Percentiles rank a stretch among this genome's conserved stretches.
Conservation (phyloP, 1,284 basidiomycete genomes). For the Schizophyllum commune region DNA sequence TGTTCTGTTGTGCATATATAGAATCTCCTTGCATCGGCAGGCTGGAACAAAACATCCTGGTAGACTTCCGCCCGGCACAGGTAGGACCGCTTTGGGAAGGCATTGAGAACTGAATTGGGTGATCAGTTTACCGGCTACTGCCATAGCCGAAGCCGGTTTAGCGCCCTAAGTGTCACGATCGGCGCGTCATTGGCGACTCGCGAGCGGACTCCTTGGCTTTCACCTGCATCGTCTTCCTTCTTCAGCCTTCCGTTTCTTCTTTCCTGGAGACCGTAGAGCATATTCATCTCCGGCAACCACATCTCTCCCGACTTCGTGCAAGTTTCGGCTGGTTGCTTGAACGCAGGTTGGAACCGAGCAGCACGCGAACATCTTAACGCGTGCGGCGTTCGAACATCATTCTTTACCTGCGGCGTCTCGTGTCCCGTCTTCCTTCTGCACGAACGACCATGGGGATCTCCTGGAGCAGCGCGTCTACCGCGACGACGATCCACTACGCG, state of each 20-base stretch:
- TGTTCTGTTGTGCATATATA: conserved; percentile 2
- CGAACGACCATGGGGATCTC: background rate
- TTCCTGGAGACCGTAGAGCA: background rate
- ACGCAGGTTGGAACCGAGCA: no score
- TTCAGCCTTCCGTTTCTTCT: background rate
- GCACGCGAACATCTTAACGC: background rate
- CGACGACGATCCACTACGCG: conserved; percentile 6
- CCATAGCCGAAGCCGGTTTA: background rate
- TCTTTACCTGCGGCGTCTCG: background rate
- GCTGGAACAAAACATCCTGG: no score
- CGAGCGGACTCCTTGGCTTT: background rate
- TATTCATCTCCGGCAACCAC: background rate
- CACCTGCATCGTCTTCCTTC: background rate
- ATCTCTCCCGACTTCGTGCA: background rate
- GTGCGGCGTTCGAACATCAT: background rate
- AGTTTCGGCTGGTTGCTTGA: background rate
- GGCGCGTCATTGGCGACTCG: no score
- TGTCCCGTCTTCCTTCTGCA: background rate
- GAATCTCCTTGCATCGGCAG: background rate
- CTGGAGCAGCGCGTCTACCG: background rate
- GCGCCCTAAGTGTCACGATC: background rate
- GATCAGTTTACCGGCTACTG: background rate
- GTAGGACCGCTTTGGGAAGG: no score
- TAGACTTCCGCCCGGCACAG: no score
- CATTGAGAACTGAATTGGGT: background rate